Evolutionary conservation across 441 rosid genomes (phyloP).

Genomic region (Pelargonium cotyledonis): DNA sequence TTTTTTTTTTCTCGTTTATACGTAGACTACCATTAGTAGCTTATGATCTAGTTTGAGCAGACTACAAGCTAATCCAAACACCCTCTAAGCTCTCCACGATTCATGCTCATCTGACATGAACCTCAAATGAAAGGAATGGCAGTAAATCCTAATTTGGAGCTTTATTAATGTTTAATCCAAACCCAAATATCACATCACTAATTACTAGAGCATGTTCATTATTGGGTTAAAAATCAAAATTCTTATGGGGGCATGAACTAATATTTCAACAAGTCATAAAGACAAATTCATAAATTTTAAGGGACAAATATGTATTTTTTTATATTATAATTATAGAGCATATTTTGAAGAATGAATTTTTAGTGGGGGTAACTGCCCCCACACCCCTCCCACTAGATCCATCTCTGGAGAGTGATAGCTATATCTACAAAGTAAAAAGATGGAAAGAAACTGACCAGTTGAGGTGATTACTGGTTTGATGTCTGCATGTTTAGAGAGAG

Average conservation of each 20-base stretch:
- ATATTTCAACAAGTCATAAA: no score
- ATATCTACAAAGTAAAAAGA: constrained; percentile 1
- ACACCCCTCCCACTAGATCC: no score
- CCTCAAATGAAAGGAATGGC: neutral
- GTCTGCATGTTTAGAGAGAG: constrained; percentile 83
- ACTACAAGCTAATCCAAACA: neutral
- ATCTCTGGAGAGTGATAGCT: neutral
- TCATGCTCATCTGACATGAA: neutral
- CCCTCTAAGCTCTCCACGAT: neutral
- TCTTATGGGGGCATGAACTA: no score
- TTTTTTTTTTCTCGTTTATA: no score
- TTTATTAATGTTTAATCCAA: neutral
- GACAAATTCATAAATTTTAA: no score
- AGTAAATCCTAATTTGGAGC: neutral
- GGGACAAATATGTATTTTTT: no score
- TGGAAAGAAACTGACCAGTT: constrained; percentile 45
- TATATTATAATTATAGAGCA: no score
- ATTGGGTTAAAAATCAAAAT: neutral
- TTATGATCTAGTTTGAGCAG: no score
- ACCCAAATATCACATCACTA: neutral
- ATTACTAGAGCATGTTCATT: neutral
- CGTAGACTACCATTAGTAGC: no score
- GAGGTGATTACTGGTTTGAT: constrained; percentile 92
- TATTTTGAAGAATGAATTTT: no score
- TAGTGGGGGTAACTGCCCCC: no score